Base-by-base conservation (phyloP, 805 yeast genomes). In the Ogataea methylovora region DNA sequence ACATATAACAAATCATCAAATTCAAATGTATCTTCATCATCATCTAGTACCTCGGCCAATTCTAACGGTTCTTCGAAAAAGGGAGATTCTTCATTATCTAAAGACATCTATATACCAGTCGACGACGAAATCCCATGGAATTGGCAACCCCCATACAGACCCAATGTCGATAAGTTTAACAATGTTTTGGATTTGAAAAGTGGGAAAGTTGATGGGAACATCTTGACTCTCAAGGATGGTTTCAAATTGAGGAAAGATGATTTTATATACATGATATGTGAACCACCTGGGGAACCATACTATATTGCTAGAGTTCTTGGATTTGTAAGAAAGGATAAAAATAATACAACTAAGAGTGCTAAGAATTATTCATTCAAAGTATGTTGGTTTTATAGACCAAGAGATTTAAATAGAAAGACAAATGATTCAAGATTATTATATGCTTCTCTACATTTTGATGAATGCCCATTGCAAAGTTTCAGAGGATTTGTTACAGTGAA, bases 231-330 rank as follows among this genome's bases (percentile, higher is more conserved):
- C 24, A 73, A 52, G 37, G 60, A 58, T 31, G 52, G 59, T 4
- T 51, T 58, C 35, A 54, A 49, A 30, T 39, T 73, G n/a, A 40
- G 41, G 4, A 73, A 72, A 40, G 75, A 74, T 34, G 94, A 87
- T 37, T 76, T 67, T 39, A 79, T 87, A 8, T 87, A 83, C 52
- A 76, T 88, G 77, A 69, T 88, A 10, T 76, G 92, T 42, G 96
- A 86, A 54, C 95, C 95, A 1, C 86, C 95, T 0, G 92, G 95
- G 2, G 96, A 86, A 48, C 97, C 97, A 0, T 92, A 83, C 62
- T 84, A 86, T 48, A 72, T 92, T 29, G 97, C 94, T 1, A 66
- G 90, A 27, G 69, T 90, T 26, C 72, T 84, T 66, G 92, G 88
- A 12, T 85, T 87, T 44, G 67, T 65, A 3, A 55, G 56, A 33